Conservation (phyloP, 257 asterid genomes). For the Voacanga thouarsii region DNA sequence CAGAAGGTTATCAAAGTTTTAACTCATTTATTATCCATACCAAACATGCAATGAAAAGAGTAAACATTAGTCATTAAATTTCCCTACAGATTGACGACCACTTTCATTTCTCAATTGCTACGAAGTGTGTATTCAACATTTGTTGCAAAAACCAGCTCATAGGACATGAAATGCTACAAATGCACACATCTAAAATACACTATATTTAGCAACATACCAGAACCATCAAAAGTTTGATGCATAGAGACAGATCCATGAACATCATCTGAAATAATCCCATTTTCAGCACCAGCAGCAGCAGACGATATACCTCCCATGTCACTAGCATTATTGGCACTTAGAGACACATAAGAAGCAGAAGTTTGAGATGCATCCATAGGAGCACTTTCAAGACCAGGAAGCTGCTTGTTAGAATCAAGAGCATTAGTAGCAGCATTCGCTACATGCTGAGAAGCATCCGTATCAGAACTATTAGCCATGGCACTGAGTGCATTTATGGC, state of each 20-base stretch:
- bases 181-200: conserved; percentile 9
- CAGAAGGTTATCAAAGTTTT: background rate
- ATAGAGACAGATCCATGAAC: conserved; percentile 50
- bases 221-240: conserved; percentile 63
- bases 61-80: background rate
- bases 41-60: background rate
- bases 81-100: background rate
- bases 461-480: conserved; percentile 26
- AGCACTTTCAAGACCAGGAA: conserved; percentile 33
- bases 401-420: conserved; percentile 33
- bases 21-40: background rate
- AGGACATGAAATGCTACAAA: conserved; percentile 4
- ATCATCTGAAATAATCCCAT: conserved; percentile 54
- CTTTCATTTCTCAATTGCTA: background rate
- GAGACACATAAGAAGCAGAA: conserved; percentile 45
- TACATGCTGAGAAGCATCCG: conserved; percentile 40
- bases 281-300: conserved; percentile 35
- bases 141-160: background rate
- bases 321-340: conserved; percentile 41
- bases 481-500: conserved; percentile 19
- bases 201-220: conserved; percentile 44
- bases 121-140: background rate
- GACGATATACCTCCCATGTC: conserved; percentile 40
- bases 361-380: conserved; percentile 37
- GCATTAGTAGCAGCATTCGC: conserved; percentile 22